Base-by-base conservation (phyloP, 2,329 filamentous ascomycete species). In the Ophiocordyceps australis region DNA sequence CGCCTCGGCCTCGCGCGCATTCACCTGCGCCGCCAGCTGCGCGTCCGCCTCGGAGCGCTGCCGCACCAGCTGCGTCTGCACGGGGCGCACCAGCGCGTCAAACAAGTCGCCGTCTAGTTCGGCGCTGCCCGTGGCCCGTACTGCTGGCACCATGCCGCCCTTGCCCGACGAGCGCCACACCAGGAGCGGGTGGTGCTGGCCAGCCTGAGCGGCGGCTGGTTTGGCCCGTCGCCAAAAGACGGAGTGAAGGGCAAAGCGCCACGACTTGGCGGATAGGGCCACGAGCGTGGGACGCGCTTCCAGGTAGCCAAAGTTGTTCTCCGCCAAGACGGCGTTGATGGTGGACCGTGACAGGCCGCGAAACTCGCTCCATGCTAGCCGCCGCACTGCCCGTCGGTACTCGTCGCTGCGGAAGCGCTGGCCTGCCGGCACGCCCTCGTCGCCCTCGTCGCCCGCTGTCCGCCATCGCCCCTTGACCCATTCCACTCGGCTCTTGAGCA, bases 241-340 rank as follows among this genome's bases (percentile, higher is more conserved):
- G 1, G 75, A 70, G n/a, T n/a, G n/a, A 27, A 86, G 58, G 19
- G 75, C 72, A 32, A 75, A 78, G 24, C 76, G 66, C 80, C 80
- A 89, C 18, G 79, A 81, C 45, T 73, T 78, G 23, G 67, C 66
- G 6, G 74, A 72, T 9, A 86, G 50, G 2, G 61, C 62, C 27
- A 78, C 64, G 11, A 89, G 63, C 3, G 74, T 78, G 11, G 65
- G 66, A 19, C 79, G 64, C 9, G 77, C 73, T 17, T 74, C 64
- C 14, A 75, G 68, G 39, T 86, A 89, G 7, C 74, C 77, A 48
- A 79, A 73, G 49, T 89, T 89, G 41, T 65, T 70, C 46, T 89
- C 80, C 25, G 78, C 79, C 24, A 89, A 62, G 7, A 89, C 78
- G 7, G 74, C 79, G 41, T 74, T 70, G 48, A 86, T 76, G 4